A percentile compares a stretch with the other conserved stretches of the same genome.
Conservation (phyloP, 768 basidiomycete species). For the Psilocybe cubensis region DNA sequence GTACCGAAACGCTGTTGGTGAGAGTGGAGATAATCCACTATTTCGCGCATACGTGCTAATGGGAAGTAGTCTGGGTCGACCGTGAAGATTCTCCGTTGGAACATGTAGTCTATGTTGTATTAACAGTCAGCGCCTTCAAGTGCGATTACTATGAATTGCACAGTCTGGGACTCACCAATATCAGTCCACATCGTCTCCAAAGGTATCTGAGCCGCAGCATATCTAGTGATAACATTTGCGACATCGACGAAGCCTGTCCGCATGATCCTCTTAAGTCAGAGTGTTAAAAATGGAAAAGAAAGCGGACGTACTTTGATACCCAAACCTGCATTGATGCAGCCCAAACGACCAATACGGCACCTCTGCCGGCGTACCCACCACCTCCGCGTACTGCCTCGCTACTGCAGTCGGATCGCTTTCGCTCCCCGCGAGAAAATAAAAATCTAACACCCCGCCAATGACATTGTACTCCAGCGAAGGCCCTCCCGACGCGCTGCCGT, state of each 20-base stretch:
- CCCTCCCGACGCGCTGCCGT: constrained; percentile 30
- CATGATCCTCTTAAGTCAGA: background rate
- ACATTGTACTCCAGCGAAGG: constrained; percentile 71
- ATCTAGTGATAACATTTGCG: constrained; percentile 62
- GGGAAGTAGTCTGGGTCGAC: constrained; percentile 73
- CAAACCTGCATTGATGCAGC: constrained; percentile 74
- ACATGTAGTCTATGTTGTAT: constrained; percentile 62
- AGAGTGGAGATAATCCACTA: constrained; percentile 61
- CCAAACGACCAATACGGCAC: constrained; percentile 79
- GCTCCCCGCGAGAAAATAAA: constrained; percentile 79
- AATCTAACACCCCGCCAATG: constrained; percentile 78
- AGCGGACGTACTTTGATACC: constrained; percentile 55
- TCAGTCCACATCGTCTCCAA: constrained; percentile 84
- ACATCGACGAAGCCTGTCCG: constrained; percentile 62
- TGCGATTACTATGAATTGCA: too few species aligned
- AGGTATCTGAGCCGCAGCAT: constrained; percentile 63
- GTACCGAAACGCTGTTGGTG: constrained; percentile 62
- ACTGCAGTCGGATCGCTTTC: constrained; percentile 58
- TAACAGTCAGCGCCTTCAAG: background rate
- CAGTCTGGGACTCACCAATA: constrained; percentile 65
- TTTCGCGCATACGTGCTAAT: constrained; percentile 61
- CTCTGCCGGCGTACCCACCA: constrained; percentile 69
- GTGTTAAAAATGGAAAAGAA: background rate
- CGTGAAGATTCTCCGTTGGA: constrained; percentile 68
- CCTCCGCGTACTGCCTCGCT: constrained; percentile 68